Percentiles rank a stretch among this genome's conserved stretches.
These are phyloP conservation scores for Scedosporium minutisporum DNA, from an alignment of 2,329 filamentous ascomycete species.

Conservation along the genomic window DNA sequence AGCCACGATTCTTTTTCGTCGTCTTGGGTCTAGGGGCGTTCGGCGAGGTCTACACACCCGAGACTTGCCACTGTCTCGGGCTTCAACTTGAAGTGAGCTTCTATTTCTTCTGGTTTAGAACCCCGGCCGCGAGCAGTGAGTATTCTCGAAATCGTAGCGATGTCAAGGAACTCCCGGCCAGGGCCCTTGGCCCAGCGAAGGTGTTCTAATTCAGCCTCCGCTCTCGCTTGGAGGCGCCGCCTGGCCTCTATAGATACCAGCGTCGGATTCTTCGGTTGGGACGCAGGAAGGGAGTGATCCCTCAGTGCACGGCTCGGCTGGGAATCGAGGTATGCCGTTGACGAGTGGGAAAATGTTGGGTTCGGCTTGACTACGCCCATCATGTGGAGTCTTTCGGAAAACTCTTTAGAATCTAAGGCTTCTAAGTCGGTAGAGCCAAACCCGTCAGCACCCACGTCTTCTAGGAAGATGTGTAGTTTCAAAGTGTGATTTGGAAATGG, in stretches of 20 bases:
- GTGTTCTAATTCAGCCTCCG: background rate
- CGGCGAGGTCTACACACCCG: background rate
- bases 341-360: conserved; percentile 43
- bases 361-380: conserved; percentile 47
- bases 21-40: background rate
- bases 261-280: background rate
- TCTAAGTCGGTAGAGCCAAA: background rate
- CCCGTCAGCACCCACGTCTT: conserved; percentile 32
- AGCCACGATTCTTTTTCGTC: background rate
- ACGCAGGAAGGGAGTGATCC: background rate
- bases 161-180: background rate
- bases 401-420: conserved; percentile 25
- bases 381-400: conserved; percentile 39
- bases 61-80: background rate
- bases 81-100: background rate
- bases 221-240: background rate
- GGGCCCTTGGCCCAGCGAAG: background rate
- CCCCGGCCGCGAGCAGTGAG: background rate
- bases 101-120: background rate
- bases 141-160: background rate
- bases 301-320: background rate
- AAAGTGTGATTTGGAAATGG: conserved; percentile 9
- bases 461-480: conserved; percentile 27
- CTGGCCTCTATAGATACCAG: conserved; percentile 1
- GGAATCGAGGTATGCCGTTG: conserved; percentile 23